Evolutionary conservation across 1,284 basidiomycete genomes (phyloP), one percentile per base, ranked within the genome.

Genomic region (Leccinum pseudoinsigne): DNA sequence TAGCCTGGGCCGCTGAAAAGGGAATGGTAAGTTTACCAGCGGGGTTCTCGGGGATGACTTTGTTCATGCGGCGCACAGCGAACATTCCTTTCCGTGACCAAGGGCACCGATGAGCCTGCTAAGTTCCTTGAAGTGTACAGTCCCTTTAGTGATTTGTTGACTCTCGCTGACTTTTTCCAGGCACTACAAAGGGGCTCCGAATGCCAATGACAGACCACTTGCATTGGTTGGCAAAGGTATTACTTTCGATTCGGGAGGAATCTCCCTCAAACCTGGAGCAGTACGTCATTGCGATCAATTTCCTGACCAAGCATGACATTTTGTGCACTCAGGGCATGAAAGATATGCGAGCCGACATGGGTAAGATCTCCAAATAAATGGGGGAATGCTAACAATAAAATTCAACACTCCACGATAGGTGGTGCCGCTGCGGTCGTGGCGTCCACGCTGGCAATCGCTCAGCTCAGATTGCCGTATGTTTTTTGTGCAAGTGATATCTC

Each of bases 221-320:
- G 89, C 87, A 2, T 84, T 95, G 63, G 92, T 96, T 51, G 94
- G 94, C 55, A 96, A 96, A 70, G 94, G 93, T 62, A 90, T 95
- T 72, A 94, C 92, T 5, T 94, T 94, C 66, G 93, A 95, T 76
- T 87, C 89, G 5, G 94, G 94, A 81, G 94, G 94, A 70, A 95
- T 96, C 75, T 91, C 89, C 64, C 77, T 96, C 75, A 96, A 96
- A 79, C 86, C 90, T 18, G 77, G 83, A 47, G 82, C 84, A 34
- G 93, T 93, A 76, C 71, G 85, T 81, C 14, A 61, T 68, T 58
- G 68, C 72, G 59, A 51, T 62, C 57, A 51, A 57, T 58, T 12
- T 54, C 26, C 5, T 26, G 34, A 34, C 53, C 23, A 51, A 38
- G 18, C 40, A 5, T 61, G 7, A 68, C 59, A 12, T 40, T 53